Percentiles rank a stretch among this genome's conserved stretches.
phyloP scores from a whole-genome alignment of 1,284 basidiomycete genomes.

The Papiliotrema flavescens region DNA sequence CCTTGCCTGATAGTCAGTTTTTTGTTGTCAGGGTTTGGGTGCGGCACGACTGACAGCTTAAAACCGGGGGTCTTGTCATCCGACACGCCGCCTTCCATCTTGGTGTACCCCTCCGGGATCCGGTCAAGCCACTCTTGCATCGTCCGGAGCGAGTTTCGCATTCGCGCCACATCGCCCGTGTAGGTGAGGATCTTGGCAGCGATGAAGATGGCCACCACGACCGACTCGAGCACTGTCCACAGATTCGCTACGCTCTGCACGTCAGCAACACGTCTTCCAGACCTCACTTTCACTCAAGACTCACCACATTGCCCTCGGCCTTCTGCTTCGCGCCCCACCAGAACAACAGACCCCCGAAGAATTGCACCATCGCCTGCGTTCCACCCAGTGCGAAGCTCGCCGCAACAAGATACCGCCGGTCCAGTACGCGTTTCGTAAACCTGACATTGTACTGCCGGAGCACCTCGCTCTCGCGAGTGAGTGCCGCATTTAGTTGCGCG shows the following conservation, averaged over 20 bases:
- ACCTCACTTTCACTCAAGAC: conserved; percentile 7
- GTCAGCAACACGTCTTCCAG: conserved; percentile 5
- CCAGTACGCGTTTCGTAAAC: conserved; percentile 14
- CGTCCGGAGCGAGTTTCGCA: conserved; percentile 19
- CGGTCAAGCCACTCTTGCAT: conserved; percentile 38
- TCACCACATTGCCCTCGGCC: conserved; percentile 21
- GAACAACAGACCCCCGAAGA: conserved; percentile 44
- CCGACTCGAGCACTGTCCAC: conserved; percentile 45
- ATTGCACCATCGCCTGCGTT: conserved; percentile 41
- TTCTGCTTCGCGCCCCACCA: conserved; percentile 44
- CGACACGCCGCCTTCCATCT: neutral
- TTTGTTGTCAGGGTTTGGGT: neutral
- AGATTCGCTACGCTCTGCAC: conserved; percentile 22
- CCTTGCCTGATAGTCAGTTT: conserved; percentile 7
- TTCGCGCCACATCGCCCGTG: conserved; percentile 34
- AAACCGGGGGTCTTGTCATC: conserved; percentile 15
- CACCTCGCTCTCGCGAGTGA: conserved; percentile 45
- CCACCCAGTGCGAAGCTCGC: conserved; percentile 43
- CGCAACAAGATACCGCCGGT: conserved; percentile 22
- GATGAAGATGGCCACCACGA: conserved; percentile 46
- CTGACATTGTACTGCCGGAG: conserved; percentile 20
- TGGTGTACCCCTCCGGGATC: conserved; percentile 16
- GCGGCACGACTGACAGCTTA: conserved; percentile 13
- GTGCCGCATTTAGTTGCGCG: conserved; percentile 46
- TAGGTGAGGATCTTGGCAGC: conserved; percentile 34